Evolutionary conservation across 805 yeast genomes (phyloP).

Genomic region (Blastobotrys terrestris): DNA sequence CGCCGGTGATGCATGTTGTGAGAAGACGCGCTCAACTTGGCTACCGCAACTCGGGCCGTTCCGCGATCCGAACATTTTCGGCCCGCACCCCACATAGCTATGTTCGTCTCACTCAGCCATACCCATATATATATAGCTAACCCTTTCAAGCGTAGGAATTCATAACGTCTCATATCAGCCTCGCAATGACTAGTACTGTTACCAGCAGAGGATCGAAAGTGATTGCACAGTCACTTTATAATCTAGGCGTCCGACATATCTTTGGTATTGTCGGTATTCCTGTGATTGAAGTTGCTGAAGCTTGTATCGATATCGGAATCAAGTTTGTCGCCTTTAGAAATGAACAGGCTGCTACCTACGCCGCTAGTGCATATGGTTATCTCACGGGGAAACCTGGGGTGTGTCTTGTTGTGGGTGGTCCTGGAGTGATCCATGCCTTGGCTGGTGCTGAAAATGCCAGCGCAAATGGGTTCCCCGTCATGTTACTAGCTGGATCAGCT

Average conservation of each 20-base stretch:
- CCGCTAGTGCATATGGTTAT: slow-evolving; percentile 67
- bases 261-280: slow-evolving; percentile 77
- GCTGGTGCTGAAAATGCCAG: slow-evolving; percentile 61
- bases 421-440: slow-evolving; percentile 62
- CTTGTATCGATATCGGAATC: slow-evolving; percentile 47
- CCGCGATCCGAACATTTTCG: neutral
- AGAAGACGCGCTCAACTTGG: too few relatives aligned
- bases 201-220: slow-evolving; percentile 42
- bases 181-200: too few relatives aligned
- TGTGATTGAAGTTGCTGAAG: slow-evolving; percentile 64
- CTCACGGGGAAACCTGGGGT: slow-evolving; percentile 62
- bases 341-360: slow-evolving; percentile 71
- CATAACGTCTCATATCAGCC: too few relatives aligned
- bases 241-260: slow-evolving; percentile 48
- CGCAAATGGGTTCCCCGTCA: slow-evolving; percentile 57
- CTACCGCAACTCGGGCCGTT: neutral
- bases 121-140: too few relatives aligned
- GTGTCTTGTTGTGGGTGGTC: slow-evolving; percentile 67
- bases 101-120: neutral
- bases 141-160: too few relatives aligned
- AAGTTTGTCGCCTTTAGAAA: slow-evolving; percentile 57
- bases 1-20: too few relatives aligned
- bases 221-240: slow-evolving; percentile 43
- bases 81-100: neutral
- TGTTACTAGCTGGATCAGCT: slow-evolving; percentile 60